phyloP scores from a whole-genome alignment of 2,329 filamentous ascomycete species.

The Chaetomium sp. region DNA sequence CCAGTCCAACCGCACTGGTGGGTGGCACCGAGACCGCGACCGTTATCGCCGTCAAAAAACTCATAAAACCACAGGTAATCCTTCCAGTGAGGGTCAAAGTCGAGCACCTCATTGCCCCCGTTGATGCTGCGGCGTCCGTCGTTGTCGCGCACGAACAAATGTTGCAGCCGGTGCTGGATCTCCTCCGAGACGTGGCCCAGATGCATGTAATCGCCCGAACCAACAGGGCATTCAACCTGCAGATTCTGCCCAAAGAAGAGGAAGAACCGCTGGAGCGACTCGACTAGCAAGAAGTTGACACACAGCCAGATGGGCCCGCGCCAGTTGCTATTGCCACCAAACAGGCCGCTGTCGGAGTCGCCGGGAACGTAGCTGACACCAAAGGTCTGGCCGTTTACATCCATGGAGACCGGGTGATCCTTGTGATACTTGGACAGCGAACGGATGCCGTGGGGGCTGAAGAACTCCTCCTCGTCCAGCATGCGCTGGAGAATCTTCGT shows the following conservation, averaged over 20 bases:
- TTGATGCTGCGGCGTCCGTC: slow-evolving; percentile 87
- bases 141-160: slow-evolving; percentile 78
- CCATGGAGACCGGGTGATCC: slow-evolving; percentile 86
- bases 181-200: slow-evolving; percentile 91
- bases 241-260: slow-evolving; percentile 89
- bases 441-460: slow-evolving; percentile 83
- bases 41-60: slow-evolving; percentile 91
- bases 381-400: slow-evolving; percentile 87
- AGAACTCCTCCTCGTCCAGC: slow-evolving; percentile 90
- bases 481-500: slow-evolving; percentile 84
- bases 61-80: slow-evolving; percentile 95
- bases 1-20: slow-evolving; percentile 98
- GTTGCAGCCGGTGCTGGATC: slow-evolving; percentile 88
- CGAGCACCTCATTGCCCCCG: slow-evolving; percentile 72
- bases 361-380: slow-evolving; percentile 84
- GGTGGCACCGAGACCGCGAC: slow-evolving; percentile 80
- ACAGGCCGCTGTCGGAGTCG: slow-evolving; percentile 92
- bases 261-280: slow-evolving; percentile 91
- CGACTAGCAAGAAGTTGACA: slow-evolving; percentile 90
- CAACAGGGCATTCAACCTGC: slow-evolving; percentile 88
- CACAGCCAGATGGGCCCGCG: slow-evolving; percentile 92
- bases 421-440: slow-evolving; percentile 90
- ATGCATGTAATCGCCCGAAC: slow-evolving; percentile 92
- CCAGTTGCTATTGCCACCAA: slow-evolving; percentile 98
- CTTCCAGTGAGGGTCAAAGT: slow-evolving; percentile 90